Percentiles rank a stretch among this genome's conserved stretches.
Conservation (phyloP, 768 basidiomycete genomes). For the Clavulina sp. region DNA sequence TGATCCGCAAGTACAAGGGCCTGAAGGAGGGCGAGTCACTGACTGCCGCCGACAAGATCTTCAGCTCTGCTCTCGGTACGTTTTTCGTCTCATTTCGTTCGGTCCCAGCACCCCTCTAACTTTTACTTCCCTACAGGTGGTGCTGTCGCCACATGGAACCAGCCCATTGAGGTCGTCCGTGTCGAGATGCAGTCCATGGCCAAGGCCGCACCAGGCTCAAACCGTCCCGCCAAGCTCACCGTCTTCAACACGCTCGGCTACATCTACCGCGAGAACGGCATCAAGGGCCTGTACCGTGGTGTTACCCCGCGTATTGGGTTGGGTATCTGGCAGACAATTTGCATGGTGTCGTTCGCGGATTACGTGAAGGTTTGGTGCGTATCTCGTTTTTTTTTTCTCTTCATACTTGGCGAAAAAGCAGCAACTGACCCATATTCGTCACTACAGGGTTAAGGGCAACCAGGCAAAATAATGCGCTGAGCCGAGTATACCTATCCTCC, state of each 20-base stretch:
- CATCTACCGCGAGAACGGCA: slow-evolving; percentile 91
- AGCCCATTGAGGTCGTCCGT: slow-evolving; percentile 93
- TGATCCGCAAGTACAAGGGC: slow-evolving; percentile 61
- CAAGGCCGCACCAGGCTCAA: slow-evolving; percentile 45
- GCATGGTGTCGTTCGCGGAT: slow-evolving; percentile 98
- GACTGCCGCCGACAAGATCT: slow-evolving; percentile 68
- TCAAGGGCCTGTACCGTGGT: slow-evolving; percentile 93
- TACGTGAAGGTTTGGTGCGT: slow-evolving; percentile 75
- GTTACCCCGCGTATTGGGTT: slow-evolving; percentile 93
- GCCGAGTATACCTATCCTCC: background rate
- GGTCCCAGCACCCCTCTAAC: background rate
- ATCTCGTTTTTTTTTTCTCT: background rate
- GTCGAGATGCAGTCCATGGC: slow-evolving; percentile 99
- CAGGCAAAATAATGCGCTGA: background rate
- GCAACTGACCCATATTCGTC: background rate
- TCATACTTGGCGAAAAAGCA: too few species aligned
- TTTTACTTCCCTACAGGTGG: slow-evolving; percentile 28
- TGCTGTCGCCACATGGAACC: slow-evolving; percentile 97
- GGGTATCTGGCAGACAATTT: slow-evolving; percentile 93
- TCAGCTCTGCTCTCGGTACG: slow-evolving; percentile 57
- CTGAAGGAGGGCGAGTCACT: slow-evolving; percentile 60
- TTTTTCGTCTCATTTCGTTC: background rate
- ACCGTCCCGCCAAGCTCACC: slow-evolving; percentile 82
- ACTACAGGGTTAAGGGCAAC: slow-evolving; percentile 11
- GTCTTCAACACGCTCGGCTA: slow-evolving; percentile 82